Evolutionary conservation across 176 grass and related monocot genomes (phyloP), one percentile per base, ranked within the genome.

Genomic region (Aegilops bicornis): DNA sequence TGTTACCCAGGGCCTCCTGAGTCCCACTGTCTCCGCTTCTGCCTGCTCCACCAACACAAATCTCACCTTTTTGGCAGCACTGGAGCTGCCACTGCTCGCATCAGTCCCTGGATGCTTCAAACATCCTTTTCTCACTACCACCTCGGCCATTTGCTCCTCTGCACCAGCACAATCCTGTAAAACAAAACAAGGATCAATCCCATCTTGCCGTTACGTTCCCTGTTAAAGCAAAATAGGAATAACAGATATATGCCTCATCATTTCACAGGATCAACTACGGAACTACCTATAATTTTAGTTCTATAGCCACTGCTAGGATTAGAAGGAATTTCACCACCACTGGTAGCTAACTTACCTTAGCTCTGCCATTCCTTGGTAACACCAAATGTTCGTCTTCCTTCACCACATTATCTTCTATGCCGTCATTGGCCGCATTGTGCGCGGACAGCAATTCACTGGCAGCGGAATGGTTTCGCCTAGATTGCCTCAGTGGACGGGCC

Each of bases 41-140:
- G 14, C 61, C 36, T 48, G 54, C 22, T 82, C 76, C 12, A 80
- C 48, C 24, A 90, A 70, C 22, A 19, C 22, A 68, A 93, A 93
- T 1, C 37, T 86, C 8, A 93, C 92, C 62, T 83, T 86, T 83
- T 93, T 93, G 73, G 75, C 29, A 29, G 35, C 83, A 35, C 74
- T 42, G 0, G 56, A 76, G 31, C 42, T 72, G 22, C 64, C 47
- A 37, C 3, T 10, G 5, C 48, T 81, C 32, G 37, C 64, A 62
- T 39, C 83, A 50, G 59, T 12, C 43, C 84, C 40, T 3, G 86
- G 45, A 37, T 40, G 35, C 79, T 90, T 93, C 83, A 88, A 70
- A 81, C 88, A 90, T 1, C 92, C 88, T 69, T 88, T 93, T 24
- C 75, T 63, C 29, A 63, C 70, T 22, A 80, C 77, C 39, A 75